Evolutionary conservation across 306 rosid species (phyloP).

Genomic region (Quercus alba): DNA sequence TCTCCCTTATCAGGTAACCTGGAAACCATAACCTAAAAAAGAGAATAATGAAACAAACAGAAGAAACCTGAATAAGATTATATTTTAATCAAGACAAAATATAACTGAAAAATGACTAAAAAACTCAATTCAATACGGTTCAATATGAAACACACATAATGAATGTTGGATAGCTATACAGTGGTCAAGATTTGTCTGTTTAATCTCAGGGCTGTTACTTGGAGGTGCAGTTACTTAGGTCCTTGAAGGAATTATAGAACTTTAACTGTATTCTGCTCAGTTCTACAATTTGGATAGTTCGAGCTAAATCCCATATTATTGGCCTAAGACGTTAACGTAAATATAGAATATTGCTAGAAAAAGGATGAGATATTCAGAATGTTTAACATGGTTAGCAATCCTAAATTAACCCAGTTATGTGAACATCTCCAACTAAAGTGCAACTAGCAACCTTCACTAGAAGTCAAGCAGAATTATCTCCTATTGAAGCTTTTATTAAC

Average conservation of each 20-base stretch:
- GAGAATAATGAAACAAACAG: not conserved
- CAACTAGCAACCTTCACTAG: not conserved
- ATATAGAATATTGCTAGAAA: not conserved
- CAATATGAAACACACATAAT: not conserved
- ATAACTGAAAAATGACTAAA: not conserved
- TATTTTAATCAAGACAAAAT: not conserved
- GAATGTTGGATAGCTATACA: not conserved
- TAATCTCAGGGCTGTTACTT: not conserved
- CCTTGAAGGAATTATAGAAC: too few relatives aligned
- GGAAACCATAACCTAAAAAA: constrained; percentile 57
- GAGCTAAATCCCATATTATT: not conserved
- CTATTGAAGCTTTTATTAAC: not conserved
- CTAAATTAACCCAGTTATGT: not conserved
- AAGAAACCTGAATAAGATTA: not conserved
- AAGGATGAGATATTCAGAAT: not conserved
- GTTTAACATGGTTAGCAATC: not conserved
- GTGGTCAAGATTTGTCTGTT: not conserved
- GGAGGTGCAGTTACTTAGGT: not conserved
- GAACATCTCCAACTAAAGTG: not conserved
- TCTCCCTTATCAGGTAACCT: constrained; percentile 79
- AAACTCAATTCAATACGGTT: not conserved
- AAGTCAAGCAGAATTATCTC: not conserved
- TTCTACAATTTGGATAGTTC: not conserved
- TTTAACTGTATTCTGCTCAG: not conserved
- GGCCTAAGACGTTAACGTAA: not conserved